Conservation (phyloP, 371 early-diverging fungal species). For the Coemansia sp. region DNA sequence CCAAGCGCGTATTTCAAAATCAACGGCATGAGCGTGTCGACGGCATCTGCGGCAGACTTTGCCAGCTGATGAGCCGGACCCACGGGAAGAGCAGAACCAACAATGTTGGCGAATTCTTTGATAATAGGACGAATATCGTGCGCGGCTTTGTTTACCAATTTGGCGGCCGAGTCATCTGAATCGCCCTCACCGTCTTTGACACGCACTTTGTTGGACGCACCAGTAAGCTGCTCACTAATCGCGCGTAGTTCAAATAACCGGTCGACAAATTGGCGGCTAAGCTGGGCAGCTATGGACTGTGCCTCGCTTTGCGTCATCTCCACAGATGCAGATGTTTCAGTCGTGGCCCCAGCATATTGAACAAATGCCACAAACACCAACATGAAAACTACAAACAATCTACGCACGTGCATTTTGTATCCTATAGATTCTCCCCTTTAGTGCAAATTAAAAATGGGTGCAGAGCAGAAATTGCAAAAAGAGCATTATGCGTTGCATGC, state of each 20-base stretch:
- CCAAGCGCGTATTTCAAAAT: conserved; percentile 46
- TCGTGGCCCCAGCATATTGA: neutral
- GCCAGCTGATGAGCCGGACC: conserved; percentile 39
- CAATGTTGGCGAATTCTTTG: conserved; percentile 30
- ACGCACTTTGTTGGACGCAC: conserved; percentile 3
- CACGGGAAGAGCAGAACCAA: conserved; percentile 21
- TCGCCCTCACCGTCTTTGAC: conserved; percentile 33
- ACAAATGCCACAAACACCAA: neutral
- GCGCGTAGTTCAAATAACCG: conserved; percentile 24
- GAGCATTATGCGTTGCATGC: neutral
- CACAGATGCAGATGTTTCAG: neutral
- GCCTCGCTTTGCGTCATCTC: conserved; percentile 26
- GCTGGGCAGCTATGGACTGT: conserved; percentile 10
- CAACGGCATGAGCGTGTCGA: conserved; percentile 37
- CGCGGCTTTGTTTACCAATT: conserved; percentile 29
- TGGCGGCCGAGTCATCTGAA: conserved; percentile 25
- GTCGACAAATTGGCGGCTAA: conserved; percentile 29
- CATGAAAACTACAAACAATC: neutral
- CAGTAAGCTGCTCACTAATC: conserved; percentile 6
- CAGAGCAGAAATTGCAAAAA: neutral
- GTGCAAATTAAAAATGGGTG: neutral
- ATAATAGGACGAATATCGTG: conserved; percentile 30
- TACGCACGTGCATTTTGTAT: conserved; percentile 2
- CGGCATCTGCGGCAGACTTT: conserved; percentile 36
- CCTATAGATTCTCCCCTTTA: neutral